A percentile compares a stretch with the other conserved stretches of the same genome.
phyloP scores from a whole-genome alignment of 768 basidiomycete species.

The Phaffia australis region DNA sequence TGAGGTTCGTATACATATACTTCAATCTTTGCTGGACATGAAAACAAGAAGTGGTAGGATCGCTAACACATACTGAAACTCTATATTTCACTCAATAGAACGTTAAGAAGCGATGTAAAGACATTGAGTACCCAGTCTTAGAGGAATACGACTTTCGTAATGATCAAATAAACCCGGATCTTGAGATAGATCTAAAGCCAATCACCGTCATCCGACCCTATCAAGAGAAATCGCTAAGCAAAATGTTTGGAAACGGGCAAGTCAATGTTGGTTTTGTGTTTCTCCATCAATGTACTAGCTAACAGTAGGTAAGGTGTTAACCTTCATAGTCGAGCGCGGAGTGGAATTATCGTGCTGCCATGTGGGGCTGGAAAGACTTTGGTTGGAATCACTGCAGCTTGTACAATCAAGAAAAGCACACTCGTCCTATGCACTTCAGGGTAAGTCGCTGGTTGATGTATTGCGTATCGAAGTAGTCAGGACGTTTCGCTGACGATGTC shows the following conservation, averaged over 20 bases:
- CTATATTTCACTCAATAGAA: slow-evolving; percentile 46
- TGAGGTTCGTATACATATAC: slow-evolving; percentile 51
- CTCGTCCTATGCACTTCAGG: slow-evolving; percentile 94
- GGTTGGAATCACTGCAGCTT: slow-evolving; percentile 98
- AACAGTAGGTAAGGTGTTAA: not conserved
- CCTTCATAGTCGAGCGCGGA: slow-evolving; percentile 74
- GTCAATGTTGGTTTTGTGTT: slow-evolving; percentile 26
- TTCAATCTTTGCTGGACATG: not conserved
- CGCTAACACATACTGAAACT: not conserved
- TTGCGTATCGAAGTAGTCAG: not conserved
- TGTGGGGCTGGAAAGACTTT: slow-evolving; percentile 98
- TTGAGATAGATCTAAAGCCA: slow-evolving; percentile 97
- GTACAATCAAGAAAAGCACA: slow-evolving; percentile 98
- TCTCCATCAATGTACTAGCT: not conserved
- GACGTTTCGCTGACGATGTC: not conserved
- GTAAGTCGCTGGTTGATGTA: slow-evolving; percentile 45
- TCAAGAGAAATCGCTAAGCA: slow-evolving; percentile 94
- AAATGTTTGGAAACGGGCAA: slow-evolving; percentile 99
- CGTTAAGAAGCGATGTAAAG: slow-evolving; percentile 92
- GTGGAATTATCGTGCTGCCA: slow-evolving; percentile 94
- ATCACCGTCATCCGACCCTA: slow-evolving; percentile 95
- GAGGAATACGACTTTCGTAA: slow-evolving; percentile 99
- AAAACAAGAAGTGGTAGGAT: not conserved
- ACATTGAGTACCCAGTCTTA: slow-evolving; percentile 92
- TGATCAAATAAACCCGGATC: slow-evolving; percentile 87